Base-by-base conservation (phyloP, 768 basidiomycete species). In the Pulveroboletus frians region DNA sequence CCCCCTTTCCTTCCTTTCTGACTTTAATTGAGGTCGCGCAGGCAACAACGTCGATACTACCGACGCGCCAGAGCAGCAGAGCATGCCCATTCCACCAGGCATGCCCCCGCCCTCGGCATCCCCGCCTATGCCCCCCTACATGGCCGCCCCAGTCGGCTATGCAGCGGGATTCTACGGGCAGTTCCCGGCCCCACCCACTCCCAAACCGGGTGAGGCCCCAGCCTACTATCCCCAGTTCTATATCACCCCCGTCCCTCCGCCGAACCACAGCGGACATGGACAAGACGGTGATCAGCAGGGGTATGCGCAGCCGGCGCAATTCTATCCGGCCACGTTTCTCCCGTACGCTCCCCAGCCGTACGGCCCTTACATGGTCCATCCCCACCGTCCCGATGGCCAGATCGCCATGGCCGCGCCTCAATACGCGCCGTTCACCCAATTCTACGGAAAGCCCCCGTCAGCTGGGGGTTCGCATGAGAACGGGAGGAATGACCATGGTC, bases 1-100 rank as follows among this genome's bases (percentile, higher is more conserved):
- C 32, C 42, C 40, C 21, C 17, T 42, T 46, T 36, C 52, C 50
- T 52, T 63, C 59, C 49, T 67, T 65, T 72, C 73, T 73, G 69
- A 74, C 75, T 69, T 65, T 71, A 58, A 59, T 73, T 71, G 69
- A 77, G 77, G 69, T 79, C 79, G 73, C 74, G 75, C 77, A 77
- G 76, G 75, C 72, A 76, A 62, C 74, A 76, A 55, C 69, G 70
- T 73, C 66, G 78, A 79, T 54, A 51, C 58, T 52, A 57, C 57
- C 63, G 75, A 76, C 71, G 65, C 57, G 60, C 71, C 74, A 44
- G 68, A 70, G 58, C 71, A 73, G 50, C 70, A 71, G 52, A 69
- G 69, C 58, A 62, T 75, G 56, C 54, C 72, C 59, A 67, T 75
- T 55, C 62, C 75, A 39, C 72, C 70, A 56, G 71, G 70, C 57